phyloP scores from a whole-genome alignment of 2,329 filamentous ascomycete genomes.

The Elsinoe batatas region DNA sequence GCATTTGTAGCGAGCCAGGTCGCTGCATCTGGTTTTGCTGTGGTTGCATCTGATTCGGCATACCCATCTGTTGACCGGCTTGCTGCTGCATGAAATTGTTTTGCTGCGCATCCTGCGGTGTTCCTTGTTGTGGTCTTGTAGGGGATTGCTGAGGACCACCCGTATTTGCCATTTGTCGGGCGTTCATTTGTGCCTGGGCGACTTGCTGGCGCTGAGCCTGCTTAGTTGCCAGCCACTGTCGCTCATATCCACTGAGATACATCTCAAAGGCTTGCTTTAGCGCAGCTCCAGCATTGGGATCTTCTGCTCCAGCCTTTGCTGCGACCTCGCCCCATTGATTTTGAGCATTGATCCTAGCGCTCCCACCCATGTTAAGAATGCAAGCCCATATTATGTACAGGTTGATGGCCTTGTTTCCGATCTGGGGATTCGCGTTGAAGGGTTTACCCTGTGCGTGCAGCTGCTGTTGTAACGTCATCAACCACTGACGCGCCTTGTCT shows the following conservation, averaged over 20 bases:
- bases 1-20: constrained; percentile 28
- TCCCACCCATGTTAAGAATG: constrained; percentile 69
- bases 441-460: constrained; percentile 65
- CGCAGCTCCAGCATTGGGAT: constrained; percentile 57
- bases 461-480: constrained; percentile 67
- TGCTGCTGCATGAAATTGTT: constrained; percentile 21
- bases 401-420: constrained; percentile 64
- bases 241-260: constrained; percentile 69
- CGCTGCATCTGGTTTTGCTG: constrained; percentile 10
- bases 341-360: constrained; percentile 57
- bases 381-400: constrained; percentile 68
- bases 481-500: constrained; percentile 27
- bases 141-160: constrained; percentile 24
- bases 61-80: constrained; percentile 18
- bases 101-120: constrained; percentile 13
- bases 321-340: constrained; percentile 69
- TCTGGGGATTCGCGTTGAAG: constrained; percentile 62
- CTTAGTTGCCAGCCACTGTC: constrained; percentile 51
- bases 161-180: constrained; percentile 32
- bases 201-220: constrained; percentile 27
- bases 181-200: constrained; percentile 24
- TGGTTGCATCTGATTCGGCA: constrained; percentile 12
- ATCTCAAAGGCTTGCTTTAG: constrained; percentile 63
- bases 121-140: constrained; percentile 19
- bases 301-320: constrained; percentile 35